These are phyloP conservation scores for Tolypocladium endophyticum DNA, from an alignment of 2,329 filamentous ascomycete genomes.

Conservation along the genomic window DNA sequence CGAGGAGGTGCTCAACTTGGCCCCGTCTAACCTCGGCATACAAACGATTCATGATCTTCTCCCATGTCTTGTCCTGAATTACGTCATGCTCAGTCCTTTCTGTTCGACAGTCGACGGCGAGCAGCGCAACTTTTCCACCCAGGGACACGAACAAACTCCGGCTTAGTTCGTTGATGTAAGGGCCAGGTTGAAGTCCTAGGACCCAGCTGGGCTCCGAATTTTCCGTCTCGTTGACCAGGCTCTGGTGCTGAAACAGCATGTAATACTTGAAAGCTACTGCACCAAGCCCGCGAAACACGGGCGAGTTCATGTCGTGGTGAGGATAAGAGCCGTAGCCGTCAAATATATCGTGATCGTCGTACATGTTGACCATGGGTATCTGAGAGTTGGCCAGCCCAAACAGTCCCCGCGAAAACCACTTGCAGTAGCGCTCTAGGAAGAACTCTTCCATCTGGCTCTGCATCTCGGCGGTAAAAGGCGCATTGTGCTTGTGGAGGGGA, in stretches of 20 bases:
- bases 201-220: constrained; percentile 85
- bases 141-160: constrained; percentile 79
- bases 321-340: constrained; percentile 91
- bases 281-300: constrained; percentile 82
- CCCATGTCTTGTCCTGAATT: constrained; percentile 69
- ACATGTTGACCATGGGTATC: constrained; percentile 98
- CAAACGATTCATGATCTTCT: constrained; percentile 76
- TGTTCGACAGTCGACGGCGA: constrained; percentile 85
- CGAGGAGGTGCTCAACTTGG: constrained; percentile 80
- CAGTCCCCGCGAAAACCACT: constrained; percentile 94
- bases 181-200: constrained; percentile 67
- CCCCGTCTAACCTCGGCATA: constrained; percentile 74
- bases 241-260: constrained; percentile 96
- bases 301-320: constrained; percentile 80
- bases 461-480: constrained; percentile 70
- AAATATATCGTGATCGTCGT: constrained; percentile 89
- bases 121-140: constrained; percentile 66
- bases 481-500: constrained; percentile 65
- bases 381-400: constrained; percentile 89
- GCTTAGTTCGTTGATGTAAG: constrained; percentile 81
- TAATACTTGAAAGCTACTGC: constrained; percentile 97
- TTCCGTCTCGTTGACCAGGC: constrained; percentile 68
- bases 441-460: constrained; percentile 81
- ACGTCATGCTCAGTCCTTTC: constrained; percentile 80
- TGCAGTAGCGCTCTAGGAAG: constrained; percentile 78